A percentile compares a stretch with the other conserved stretches of the same genome.
Evolutionary conservation across 2,329 filamentous ascomycete genomes (phyloP).

Genomic region (Fusarium sp.): DNA sequence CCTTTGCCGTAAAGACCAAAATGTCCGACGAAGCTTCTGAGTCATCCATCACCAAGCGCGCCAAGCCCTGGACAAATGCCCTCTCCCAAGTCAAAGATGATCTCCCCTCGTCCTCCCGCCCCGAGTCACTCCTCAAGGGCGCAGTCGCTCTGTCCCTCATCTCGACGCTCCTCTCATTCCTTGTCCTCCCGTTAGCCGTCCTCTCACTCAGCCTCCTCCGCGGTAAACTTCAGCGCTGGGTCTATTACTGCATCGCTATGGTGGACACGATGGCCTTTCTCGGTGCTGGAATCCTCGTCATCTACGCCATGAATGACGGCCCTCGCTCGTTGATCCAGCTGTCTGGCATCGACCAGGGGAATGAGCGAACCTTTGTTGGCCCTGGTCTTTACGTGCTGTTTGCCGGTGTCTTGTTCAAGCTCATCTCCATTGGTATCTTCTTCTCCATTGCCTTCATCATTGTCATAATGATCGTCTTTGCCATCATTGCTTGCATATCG

Average conservation of each 20-base stretch:
- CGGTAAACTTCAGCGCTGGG: slow-evolving; percentile 14
- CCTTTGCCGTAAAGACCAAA: slow-evolving; percentile 13
- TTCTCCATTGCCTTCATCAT: slow-evolving; percentile 19
- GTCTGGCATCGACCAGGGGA: slow-evolving; percentile 19
- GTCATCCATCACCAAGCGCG: neutral
- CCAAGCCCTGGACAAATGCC: slow-evolving; percentile 20
- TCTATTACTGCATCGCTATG: slow-evolving; percentile 21
- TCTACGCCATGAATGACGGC: slow-evolving; percentile 27
- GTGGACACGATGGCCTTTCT: slow-evolving; percentile 14
- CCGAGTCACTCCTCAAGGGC: slow-evolving; percentile 16
- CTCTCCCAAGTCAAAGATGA: slow-evolving; percentile 13
- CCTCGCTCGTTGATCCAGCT: slow-evolving; percentile 23
- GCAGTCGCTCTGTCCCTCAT: slow-evolving; percentile 12
- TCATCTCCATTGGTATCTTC: slow-evolving; percentile 26
- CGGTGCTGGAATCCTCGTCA: slow-evolving; percentile 18
- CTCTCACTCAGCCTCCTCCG: slow-evolving; percentile 19
- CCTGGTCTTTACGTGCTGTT: slow-evolving; percentile 21
- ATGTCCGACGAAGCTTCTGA: neutral
- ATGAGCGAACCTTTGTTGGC: slow-evolving; percentile 18
- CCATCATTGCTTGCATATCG: slow-evolving; percentile 8
- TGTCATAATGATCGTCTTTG: slow-evolving; percentile 12
- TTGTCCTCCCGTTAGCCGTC: slow-evolving; percentile 15
- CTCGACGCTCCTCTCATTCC: slow-evolving; percentile 19
- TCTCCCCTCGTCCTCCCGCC: slow-evolving; percentile 4
- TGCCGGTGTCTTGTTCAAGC: slow-evolving; percentile 24